A percentile compares a stretch with the other conserved stretches of the same genome.
These are phyloP conservation scores for Fraxinus dipetala DNA, from an alignment of 305 asterid species.

Conservation along the genomic window DNA sequence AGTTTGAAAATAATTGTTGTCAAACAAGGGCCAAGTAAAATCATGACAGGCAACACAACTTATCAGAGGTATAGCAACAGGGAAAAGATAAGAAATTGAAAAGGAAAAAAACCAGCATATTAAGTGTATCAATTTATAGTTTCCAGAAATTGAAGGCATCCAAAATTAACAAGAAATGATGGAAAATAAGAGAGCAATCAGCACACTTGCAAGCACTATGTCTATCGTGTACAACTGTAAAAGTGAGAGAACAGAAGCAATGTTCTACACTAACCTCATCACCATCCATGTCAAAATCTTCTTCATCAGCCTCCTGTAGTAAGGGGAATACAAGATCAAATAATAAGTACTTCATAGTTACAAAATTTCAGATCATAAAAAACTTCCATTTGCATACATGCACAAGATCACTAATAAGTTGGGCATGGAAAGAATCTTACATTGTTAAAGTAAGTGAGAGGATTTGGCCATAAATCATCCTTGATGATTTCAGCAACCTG, in stretches of 20 bases:
- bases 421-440: conserved; percentile 32
- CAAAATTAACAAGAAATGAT: neutral
- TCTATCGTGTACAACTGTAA: neutral
- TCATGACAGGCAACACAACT: neutral
- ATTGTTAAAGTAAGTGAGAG: conserved; percentile 76
- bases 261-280: conserved; percentile 53
- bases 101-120: neutral
- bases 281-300: conserved; percentile 57
- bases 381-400: conserved; percentile 10
- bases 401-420: neutral
- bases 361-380: neutral
- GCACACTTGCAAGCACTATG: neutral
- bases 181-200: neutral
- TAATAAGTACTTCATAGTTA: neutral
- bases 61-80: neutral
- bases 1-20: too few species aligned
- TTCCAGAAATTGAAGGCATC: neutral
- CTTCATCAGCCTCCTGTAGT: conserved; percentile 78
- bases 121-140: neutral
- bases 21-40: neutral
- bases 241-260: neutral
- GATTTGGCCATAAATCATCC: conserved; percentile 96
- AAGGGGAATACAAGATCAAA: neutral
- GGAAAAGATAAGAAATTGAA: neutral
- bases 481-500: conserved; percentile 95